phyloP scores from a whole-genome alignment of 2,329 filamentous ascomycete species.

The Venturia oleaginea region DNA sequence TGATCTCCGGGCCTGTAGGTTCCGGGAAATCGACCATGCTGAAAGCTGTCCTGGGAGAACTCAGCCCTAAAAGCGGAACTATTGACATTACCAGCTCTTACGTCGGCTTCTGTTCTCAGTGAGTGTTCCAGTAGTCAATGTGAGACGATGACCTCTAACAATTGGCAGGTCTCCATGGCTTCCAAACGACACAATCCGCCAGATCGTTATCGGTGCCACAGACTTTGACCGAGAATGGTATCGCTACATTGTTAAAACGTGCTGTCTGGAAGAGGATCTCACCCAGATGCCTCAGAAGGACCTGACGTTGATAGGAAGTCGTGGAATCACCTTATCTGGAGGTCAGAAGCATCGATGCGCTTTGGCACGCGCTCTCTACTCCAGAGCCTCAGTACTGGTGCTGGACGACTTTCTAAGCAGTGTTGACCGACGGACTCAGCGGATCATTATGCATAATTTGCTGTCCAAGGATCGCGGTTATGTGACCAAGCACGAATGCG shows the following conservation, averaged over 20 bases:
- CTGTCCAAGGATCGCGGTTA: slow-evolving; percentile 10
- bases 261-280: slow-evolving; percentile 12
- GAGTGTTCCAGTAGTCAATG: background rate
- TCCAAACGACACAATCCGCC: slow-evolving; percentile 11
- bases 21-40: slow-evolving; percentile 18
- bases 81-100: background rate
- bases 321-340: slow-evolving; percentile 12
- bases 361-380: slow-evolving; percentile 14
- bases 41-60: slow-evolving; percentile 17
- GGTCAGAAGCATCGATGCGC: slow-evolving; percentile 14
- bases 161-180: slow-evolving; percentile 11
- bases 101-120: slow-evolving; percentile 14
- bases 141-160: background rate
- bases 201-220: slow-evolving; percentile 12
- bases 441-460: slow-evolving; percentile 6
- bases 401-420: slow-evolving; percentile 15
- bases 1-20: slow-evolving; percentile 18
- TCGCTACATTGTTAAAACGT: slow-evolving; percentile 2
- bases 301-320: slow-evolving; percentile 12
- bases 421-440: slow-evolving; percentile 14
- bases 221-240: slow-evolving; percentile 13
- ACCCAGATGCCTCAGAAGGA: slow-evolving; percentile 10
- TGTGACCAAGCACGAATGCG: slow-evolving; percentile 1
- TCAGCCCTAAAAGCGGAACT: slow-evolving; percentile 8
- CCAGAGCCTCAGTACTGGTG: slow-evolving; percentile 6